Conservation (phyloP, 768 basidiomycete species). For the Xerocomellus chrysenteron region DNA sequence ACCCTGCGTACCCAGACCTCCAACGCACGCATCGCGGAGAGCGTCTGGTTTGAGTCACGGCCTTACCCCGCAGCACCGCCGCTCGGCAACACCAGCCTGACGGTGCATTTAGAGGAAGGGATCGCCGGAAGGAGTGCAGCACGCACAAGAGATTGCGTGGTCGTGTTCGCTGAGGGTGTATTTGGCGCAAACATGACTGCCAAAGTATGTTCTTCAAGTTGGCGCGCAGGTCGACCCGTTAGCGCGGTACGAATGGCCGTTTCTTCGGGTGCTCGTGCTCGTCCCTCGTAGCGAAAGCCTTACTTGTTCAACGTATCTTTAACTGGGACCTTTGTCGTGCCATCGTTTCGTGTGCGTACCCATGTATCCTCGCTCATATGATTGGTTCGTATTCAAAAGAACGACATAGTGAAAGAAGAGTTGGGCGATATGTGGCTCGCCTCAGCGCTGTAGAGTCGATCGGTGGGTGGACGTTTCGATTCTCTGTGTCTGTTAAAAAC, state of each 20-base stretch:
- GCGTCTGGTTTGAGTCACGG: background rate
- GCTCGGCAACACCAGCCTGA: background rate
- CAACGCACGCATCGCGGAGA: background rate
- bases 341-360: background rate
- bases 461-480: no score
- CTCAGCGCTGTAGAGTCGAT: background rate
- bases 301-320: constrained; percentile 4
- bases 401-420: background rate
- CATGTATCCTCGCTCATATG: background rate
- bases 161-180: constrained; percentile 3
- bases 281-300: background rate
- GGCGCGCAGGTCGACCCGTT: background rate
- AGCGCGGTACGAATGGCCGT: constrained; percentile 7
- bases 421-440: background rate
- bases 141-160: background rate
- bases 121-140: background rate
- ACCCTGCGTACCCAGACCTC: background rate
- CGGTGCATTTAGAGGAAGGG: background rate
- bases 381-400: no score
- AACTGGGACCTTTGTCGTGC: background rate
- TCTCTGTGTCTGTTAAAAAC: no score
- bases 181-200: constrained; percentile 11
- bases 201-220: constrained; percentile 1
- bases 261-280: background rate
- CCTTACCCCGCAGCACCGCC: background rate